phyloP scores from a whole-genome alignment of 1,284 basidiomycete species.

The Agroathelia rolfsii region DNA sequence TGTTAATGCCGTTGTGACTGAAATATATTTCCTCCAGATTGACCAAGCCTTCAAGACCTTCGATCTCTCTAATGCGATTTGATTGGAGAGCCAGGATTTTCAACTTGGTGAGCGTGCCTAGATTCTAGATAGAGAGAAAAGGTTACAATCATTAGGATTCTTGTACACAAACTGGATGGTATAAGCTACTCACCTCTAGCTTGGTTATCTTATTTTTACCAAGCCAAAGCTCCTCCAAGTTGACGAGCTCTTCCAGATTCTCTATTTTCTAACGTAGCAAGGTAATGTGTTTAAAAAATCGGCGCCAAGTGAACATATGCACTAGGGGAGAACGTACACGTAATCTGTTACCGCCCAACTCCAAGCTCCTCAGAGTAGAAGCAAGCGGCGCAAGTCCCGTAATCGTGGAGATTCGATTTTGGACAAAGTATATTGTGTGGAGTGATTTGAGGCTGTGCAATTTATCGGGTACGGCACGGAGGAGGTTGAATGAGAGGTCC shows the following conservation, averaged over 20 bases:
- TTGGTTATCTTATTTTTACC: slow-evolving; percentile 95
- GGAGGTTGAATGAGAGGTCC: slow-evolving; percentile 93
- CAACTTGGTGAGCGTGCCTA: slow-evolving; percentile 60
- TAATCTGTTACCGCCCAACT: slow-evolving; percentile 89
- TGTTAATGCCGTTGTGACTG: slow-evolving; percentile 85
- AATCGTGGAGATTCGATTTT: slow-evolving; percentile 88
- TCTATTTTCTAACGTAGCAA: slow-evolving; percentile 81
- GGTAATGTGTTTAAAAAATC: slow-evolving; percentile 5
- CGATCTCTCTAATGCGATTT: slow-evolving; percentile 86
- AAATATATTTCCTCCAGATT: slow-evolving; percentile 88
- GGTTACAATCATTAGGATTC: slow-evolving; percentile 8
- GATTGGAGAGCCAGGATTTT: slow-evolving; percentile 86
- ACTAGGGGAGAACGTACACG: slow-evolving; percentile 41
- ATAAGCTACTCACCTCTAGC: slow-evolving; percentile 52
- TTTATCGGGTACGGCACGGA: slow-evolving; percentile 61
- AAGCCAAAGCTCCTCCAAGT: slow-evolving; percentile 89
- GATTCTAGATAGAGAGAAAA: slow-evolving; percentile 28
- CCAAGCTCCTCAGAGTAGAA: slow-evolving; percentile 68
- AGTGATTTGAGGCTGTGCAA: slow-evolving; percentile 53
- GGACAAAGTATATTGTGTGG: slow-evolving; percentile 85
- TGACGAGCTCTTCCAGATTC: slow-evolving; percentile 71
- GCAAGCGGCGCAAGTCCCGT: slow-evolving; percentile 52
- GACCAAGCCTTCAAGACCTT: slow-evolving; percentile 64
- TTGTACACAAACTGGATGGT: slow-evolving; percentile 1
- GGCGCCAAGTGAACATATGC: slow-evolving; percentile 1